A percentile compares a stretch with the other conserved stretches of the same genome.
Evolutionary conservation across 306 rosid genomes (phyloP).

Genomic region (Medicago lupulina): DNA sequence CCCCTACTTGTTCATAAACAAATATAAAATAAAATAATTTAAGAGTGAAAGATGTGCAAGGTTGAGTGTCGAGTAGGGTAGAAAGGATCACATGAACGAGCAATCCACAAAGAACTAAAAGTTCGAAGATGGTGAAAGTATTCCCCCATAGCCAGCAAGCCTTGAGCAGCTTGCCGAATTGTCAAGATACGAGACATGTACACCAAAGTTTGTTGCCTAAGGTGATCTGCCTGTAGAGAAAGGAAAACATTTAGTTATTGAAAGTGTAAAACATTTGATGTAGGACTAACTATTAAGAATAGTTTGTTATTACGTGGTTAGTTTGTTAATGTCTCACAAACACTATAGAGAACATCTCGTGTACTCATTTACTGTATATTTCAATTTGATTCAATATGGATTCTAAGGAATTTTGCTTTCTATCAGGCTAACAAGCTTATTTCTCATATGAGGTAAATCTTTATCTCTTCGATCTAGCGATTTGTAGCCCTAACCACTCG

Average conservation of each 20-base stretch:
- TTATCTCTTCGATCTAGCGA: no score
- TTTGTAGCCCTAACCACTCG: no score
- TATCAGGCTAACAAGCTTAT: no score
- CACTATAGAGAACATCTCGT: no score
- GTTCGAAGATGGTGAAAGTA: constrained; percentile 78
- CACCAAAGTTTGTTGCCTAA: constrained; percentile 71
- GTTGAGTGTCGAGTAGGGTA: constrained; percentile 27
- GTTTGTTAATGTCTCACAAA: no score
- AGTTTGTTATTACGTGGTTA: no score
- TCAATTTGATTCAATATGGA: no score
- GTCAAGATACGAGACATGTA: constrained; percentile 67
- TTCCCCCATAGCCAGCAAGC: constrained; percentile 76
- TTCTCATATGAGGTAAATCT: no score
- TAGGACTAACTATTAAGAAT: no score
- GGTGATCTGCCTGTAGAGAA: constrained; percentile 79
- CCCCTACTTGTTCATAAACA: not conserved
- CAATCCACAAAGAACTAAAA: constrained; percentile 73
- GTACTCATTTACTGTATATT: no score
- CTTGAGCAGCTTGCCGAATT: constrained; percentile 67
- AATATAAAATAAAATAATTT: not conserved
- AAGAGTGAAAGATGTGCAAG: constrained; percentile 16
- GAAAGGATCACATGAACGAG: constrained; percentile 52
- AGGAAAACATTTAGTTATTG: not conserved
- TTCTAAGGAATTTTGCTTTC: no score
- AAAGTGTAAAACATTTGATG: no score